Evolutionary conservation across 2,329 filamentous ascomycete genomes (phyloP).

Genomic region (Xylariaceae sp.): DNA sequence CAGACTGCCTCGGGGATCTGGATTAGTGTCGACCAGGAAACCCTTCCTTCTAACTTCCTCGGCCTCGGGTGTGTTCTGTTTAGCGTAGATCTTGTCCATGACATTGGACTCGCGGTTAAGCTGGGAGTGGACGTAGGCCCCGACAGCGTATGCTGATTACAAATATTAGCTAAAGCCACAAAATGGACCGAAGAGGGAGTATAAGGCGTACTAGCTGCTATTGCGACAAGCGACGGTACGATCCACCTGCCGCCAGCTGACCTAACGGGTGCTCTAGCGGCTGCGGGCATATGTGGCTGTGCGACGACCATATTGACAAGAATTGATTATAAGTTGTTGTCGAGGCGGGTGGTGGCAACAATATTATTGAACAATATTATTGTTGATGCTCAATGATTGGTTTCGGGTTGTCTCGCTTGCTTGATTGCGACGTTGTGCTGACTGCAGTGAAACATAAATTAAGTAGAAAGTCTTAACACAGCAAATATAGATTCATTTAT

Average conservation of each 20-base stretch:
- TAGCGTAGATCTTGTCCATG: constrained; percentile 35
- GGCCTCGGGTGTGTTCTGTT: constrained; percentile 38
- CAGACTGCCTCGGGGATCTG: constrained; percentile 37
- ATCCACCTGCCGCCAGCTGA: constrained; percentile 21
- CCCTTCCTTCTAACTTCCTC: constrained; percentile 28
- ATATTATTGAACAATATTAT: constrained; percentile 17
- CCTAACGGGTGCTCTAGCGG: constrained; percentile 21
- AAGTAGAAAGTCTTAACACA: constrained; percentile 6
- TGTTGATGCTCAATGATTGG: constrained; percentile 8
- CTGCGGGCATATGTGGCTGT: constrained; percentile 28
- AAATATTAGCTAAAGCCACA: constrained; percentile 19
- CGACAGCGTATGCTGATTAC: constrained; percentile 26
- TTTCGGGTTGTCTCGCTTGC: constrained; percentile 14
- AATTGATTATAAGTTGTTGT: constrained; percentile 3
- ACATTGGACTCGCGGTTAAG: constrained; percentile 22
- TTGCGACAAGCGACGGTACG: constrained; percentile 21
- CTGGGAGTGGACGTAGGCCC: constrained; percentile 29
- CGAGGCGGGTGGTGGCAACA: constrained; percentile 9
- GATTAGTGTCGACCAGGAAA: constrained; percentile 31
- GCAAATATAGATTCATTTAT: constrained; percentile 20
- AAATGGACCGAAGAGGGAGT: constrained; percentile 1
- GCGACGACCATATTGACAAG: constrained; percentile 17
- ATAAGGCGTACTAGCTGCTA: constrained; percentile 20
- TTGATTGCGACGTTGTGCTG: constrained; percentile 13
- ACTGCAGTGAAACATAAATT: constrained; percentile 23